Percentiles rank a stretch among this genome's conserved stretches.
These are phyloP conservation scores for Tolypocladium album DNA, from an alignment of 2,329 filamentous ascomycete genomes.

Conservation along the genomic window DNA sequence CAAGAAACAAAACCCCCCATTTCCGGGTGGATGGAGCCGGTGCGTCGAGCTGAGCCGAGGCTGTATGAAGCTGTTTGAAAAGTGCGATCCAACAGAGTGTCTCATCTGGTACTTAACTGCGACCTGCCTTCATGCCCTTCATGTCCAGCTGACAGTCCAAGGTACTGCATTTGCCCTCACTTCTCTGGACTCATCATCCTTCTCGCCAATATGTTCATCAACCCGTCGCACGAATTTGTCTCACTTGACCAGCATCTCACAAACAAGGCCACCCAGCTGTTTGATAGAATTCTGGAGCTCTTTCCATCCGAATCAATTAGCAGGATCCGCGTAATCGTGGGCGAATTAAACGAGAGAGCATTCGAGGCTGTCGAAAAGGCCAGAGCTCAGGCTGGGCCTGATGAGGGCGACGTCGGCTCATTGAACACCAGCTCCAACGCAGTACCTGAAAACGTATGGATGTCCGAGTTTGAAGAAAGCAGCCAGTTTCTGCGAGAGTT, in stretches of 20 bases:
- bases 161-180: conserved; percentile 19
- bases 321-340: conserved; percentile 1
- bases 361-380: background rate
- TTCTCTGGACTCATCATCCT: conserved; percentile 23
- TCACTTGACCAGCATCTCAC: conserved; percentile 17
- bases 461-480: background rate
- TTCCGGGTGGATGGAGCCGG: conserved; percentile 19
- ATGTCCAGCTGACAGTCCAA: background rate
- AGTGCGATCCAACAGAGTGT: conserved; percentile 17
- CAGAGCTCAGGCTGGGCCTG: background rate
- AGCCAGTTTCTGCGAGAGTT: background rate
- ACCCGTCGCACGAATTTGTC: conserved; percentile 14
- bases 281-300: conserved; percentile 10
- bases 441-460: background rate
- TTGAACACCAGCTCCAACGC: background rate
- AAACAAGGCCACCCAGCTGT: conserved; percentile 14
- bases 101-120: conserved; percentile 16
- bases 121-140: background rate
- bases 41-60: conserved; percentile 21
- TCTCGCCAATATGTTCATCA: conserved; percentile 19
- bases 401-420: background rate
- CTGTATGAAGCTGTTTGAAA: conserved; percentile 20
- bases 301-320: background rate
- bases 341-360: background rate
- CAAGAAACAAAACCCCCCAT: conserved; percentile 6